Evolutionary conservation across 129 eudicot species (phyloP).

Genomic region (Flaveria ramosissima): DNA sequence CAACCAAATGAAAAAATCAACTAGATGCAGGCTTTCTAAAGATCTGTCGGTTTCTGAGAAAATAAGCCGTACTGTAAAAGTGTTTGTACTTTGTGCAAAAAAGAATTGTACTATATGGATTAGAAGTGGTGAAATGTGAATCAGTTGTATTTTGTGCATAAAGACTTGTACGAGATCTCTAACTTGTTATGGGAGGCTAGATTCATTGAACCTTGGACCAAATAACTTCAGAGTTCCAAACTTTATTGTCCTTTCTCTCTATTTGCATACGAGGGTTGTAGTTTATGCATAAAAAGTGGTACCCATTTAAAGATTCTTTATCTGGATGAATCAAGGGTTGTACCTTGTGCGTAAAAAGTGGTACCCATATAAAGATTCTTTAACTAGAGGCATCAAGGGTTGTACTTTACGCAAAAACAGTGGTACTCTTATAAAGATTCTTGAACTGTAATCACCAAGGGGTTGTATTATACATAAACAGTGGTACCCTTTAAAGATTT

Average conservation of each 20-base stretch:
- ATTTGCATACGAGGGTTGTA: slow-evolving; percentile 3
- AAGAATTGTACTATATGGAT: neutral
- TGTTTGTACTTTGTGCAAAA: neutral
- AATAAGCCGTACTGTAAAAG: neutral
- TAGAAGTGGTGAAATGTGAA: neutral
- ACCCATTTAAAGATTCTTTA: neutral
- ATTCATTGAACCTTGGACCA: neutral
- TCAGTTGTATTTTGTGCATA: neutral
- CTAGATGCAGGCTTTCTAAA: neutral
- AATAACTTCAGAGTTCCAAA: neutral
- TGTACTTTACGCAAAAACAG: neutral
- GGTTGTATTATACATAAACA: neutral
- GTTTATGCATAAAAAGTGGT: neutral
- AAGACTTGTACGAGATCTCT: neutral
- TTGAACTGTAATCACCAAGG: neutral
- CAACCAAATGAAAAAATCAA: neutral
- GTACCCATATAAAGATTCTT: neutral
- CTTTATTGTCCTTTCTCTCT: too few relatives aligned
- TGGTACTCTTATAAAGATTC: neutral
- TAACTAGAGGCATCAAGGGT: neutral
- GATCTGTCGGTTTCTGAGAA: neutral
- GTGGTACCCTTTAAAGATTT: neutral
- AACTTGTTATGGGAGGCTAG: neutral
- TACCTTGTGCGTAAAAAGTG: slow-evolving; percentile 3
- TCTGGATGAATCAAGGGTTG: neutral